phyloP scores from a whole-genome alignment of 345 rosid species.

The Syzygium grande region DNA sequence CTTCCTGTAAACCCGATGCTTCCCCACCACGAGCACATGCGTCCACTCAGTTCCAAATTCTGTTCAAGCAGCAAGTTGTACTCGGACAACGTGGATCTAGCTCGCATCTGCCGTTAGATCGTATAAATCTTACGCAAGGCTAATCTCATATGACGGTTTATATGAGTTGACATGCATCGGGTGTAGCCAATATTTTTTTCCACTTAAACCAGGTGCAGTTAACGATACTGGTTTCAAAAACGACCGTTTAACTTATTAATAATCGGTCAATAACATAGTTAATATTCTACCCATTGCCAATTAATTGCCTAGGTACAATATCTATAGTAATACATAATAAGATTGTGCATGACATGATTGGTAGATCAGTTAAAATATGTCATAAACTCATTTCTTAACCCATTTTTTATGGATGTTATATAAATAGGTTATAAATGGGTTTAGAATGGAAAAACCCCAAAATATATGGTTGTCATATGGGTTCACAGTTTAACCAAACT shows the following conservation, averaged over 20 bases:
- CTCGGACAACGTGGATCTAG: not conserved
- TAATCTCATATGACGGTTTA: not conserved
- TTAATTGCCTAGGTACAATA: not conserved
- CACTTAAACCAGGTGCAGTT: not conserved
- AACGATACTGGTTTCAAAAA: no score
- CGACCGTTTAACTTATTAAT: no score
- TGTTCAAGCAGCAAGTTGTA: not conserved
- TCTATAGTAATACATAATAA: not conserved
- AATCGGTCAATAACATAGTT: no score
- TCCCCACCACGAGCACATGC: not conserved
- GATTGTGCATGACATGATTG: not conserved
- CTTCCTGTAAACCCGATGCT: not conserved
- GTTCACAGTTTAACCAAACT: no score
- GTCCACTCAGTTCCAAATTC: not conserved
- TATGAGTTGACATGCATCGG: not conserved
- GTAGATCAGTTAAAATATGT: no score
- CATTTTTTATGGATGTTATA: no score
- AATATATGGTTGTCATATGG: no score
- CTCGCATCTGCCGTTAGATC: not conserved
- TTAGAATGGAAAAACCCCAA: no score
- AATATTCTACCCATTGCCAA: no score
- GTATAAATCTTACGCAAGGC: fast-evolving
- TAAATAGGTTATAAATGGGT: no score
- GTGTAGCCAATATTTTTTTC: not conserved
- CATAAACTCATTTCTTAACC: no score